Percentiles rank a stretch among this genome's conserved stretches.
phyloP scores from a whole-genome alignment of 306 rosid species.

The Delonix regia region DNA sequence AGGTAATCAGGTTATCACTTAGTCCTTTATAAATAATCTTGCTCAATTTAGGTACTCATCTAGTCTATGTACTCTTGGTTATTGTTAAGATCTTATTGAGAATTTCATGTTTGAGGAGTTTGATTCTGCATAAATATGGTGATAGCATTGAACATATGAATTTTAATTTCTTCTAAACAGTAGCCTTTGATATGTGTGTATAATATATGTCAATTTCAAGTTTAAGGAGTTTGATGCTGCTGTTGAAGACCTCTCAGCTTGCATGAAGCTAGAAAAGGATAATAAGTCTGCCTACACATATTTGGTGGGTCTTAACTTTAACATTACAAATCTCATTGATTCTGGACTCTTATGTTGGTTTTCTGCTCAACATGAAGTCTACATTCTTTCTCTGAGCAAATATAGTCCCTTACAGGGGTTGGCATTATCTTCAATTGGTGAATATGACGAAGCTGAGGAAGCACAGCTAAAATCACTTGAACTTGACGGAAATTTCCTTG shows the following conservation, averaged over 20 bases:
- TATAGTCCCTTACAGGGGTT: conserved; percentile 66
- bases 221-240: conserved; percentile 84
- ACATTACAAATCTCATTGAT: conserved; percentile 27
- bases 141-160: neutral
- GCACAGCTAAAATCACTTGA: conserved; percentile 78
- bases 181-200: neutral
- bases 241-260: conserved; percentile 76
- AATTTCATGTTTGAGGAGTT: conserved; percentile 25
- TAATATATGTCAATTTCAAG: conserved; percentile 68
- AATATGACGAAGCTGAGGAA: conserved; percentile 79
- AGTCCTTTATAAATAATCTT: conserved; percentile 1
- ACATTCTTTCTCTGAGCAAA: conserved; percentile 37
- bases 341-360: conserved; percentile 35
- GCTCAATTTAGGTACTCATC: neutral
- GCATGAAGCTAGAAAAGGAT: conserved; percentile 74
- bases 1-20: neutral
- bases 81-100: neutral
- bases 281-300: conserved; percentile 80
- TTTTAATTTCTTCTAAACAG: neutral
- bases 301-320: conserved; percentile 59
- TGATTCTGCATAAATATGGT: conserved; percentile 15
- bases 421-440: conserved; percentile 84
- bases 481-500: conserved; percentile 76
- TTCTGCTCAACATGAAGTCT: conserved; percentile 5
- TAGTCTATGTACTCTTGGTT: neutral